Evolutionary conservation across 805 yeast genomes (phyloP), one percentile per base, ranked within the genome.

Genomic region (Kodamaea hsintzibuensis): DNA sequence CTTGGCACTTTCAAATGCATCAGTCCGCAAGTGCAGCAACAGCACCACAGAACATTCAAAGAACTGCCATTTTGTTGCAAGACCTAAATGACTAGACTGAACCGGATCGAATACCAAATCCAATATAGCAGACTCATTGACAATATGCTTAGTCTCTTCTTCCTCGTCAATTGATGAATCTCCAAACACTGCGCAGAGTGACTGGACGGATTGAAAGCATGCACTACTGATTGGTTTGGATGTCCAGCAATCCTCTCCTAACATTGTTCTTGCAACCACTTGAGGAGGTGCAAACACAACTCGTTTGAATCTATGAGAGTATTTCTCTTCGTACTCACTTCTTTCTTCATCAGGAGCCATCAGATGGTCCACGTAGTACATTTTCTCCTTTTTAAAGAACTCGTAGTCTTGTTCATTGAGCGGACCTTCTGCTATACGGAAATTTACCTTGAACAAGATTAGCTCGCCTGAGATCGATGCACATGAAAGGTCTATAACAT

Each of bases 211-310:
- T 53, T 76, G 72, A 68, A 86, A 85, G 52, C 64, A 72, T 3
- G 58, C 58, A 1, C 71, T 63, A 17, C 68, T 65, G 1, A 84
- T 63, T 9, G 72, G 72, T 47, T 69, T 71, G 6, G 77, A 67
- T 0, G 86, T 77, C 89, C 90, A 85, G 30, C 78, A 82, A 53
- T 76, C 79, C 25, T 40, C 44, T 17, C 44, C 68, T 22, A 82
- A 51, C 9, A 73, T 52, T 1, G 69, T 62, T 22, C 84, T 57
- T 44, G 68, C 63, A 0, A 57, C 52, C 0, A 76, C 73, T 4
- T 18, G 42, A 3, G 77, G 74, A 1, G 53, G 22, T 2, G 51
- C 51, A 49, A 70, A 73, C 8, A 14, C 47, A n/a, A 66, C 57
- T 51, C 72, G 45, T 4, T 55, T 53, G 38, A 72, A 70, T 38